Percentiles rank a stretch among this genome's conserved stretches.
Evolutionary conservation across 441 rosid species (phyloP).

Genomic region (Syzygium syzygioides): DNA sequence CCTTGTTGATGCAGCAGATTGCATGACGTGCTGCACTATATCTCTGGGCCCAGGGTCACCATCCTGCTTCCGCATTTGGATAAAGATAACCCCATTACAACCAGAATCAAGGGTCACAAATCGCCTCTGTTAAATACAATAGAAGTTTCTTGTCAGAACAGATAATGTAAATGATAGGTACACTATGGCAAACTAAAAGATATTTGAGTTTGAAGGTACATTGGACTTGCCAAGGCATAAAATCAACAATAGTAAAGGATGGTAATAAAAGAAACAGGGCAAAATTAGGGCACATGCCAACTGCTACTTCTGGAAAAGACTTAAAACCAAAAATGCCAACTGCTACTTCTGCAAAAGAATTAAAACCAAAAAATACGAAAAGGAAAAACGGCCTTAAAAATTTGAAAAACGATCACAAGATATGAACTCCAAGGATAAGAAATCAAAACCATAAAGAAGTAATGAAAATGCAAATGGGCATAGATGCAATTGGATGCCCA

Average conservation of each 20-base stretch:
- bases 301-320: neutral
- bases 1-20: constrained; percentile 68
- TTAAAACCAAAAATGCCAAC: neutral
- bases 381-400: neutral
- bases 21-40: constrained; percentile 77
- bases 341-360: neutral
- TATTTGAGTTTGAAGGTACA: neutral
- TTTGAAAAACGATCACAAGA: neutral
- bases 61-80: constrained; percentile 84
- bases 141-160: neutral
- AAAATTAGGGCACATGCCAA: neutral
- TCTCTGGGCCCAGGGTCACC: constrained; percentile 83
- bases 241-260: neutral
- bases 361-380: neutral
- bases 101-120: constrained; percentile 82
- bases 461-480: neutral
- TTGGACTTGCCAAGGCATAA: neutral
- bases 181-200: neutral
- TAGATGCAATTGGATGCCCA: neutral
- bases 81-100: constrained; percentile 73
- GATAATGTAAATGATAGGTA: neutral
- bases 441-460: neutral
- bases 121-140: constrained; percentile 48
- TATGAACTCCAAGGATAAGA: neutral
- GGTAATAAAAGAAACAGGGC: neutral